Conservation (phyloP, 805 yeast genomes). For the Metschnikowia amazonensis region DNA sequence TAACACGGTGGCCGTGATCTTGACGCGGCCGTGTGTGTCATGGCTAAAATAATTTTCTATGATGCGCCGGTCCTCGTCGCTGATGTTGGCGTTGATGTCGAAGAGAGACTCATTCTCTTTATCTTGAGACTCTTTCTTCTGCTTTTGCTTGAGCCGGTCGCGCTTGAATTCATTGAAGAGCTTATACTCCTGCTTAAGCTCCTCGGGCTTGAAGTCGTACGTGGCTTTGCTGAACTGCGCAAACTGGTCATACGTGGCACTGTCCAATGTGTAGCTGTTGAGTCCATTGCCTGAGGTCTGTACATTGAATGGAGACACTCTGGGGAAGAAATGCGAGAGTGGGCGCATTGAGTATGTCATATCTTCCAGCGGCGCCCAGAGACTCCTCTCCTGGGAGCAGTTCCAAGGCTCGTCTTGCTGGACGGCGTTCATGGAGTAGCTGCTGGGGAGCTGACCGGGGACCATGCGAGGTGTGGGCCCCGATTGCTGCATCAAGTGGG, state of each 20-base stretch:
- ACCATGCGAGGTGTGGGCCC: not conserved
- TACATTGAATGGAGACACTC: not conserved
- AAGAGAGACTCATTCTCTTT: not conserved
- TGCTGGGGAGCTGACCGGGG: not conserved
- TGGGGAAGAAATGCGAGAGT: not conserved
- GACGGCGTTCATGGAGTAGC: not conserved
- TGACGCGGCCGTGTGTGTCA: slow-evolving; percentile 39
- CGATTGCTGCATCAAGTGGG: not conserved
- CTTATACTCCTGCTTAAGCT: not conserved
- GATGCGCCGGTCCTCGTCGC: not conserved
- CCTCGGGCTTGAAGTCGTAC: not conserved
- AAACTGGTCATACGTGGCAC: not conserved
- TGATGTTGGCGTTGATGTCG: not conserved
- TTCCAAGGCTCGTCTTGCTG: not conserved
- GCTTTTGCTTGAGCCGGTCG: slow-evolving; percentile 2
- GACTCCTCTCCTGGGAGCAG: not conserved
- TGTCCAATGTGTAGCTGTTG: not conserved
- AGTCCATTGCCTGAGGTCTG: not conserved
- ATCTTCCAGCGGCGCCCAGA: not conserved
- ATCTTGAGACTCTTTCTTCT: not conserved
- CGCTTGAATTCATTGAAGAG: not conserved
- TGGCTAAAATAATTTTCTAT: slow-evolving; percentile 29
- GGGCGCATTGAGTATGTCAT: not conserved
- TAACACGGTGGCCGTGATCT: slow-evolving; percentile 29
- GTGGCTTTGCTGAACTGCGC: not conserved